Conservation (phyloP, 2,329 filamentous ascomycete genomes). For the Aureobasidium sp. region DNA sequence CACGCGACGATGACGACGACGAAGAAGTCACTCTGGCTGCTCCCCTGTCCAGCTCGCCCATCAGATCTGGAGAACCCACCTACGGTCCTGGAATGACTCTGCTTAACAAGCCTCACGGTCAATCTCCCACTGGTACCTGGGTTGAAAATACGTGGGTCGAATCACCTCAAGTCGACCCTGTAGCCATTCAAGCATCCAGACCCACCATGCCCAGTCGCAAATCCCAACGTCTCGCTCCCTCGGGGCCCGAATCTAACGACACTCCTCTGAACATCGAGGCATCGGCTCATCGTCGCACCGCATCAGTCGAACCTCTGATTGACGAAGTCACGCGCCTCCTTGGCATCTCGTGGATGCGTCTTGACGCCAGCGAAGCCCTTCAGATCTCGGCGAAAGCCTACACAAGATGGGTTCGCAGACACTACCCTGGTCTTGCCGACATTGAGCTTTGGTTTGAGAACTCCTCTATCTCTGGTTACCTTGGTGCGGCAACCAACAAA, state of each 20-base stretch:
- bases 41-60: constrained; percentile 37
- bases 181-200: constrained; percentile 38
- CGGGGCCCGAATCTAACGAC: constrained; percentile 33
- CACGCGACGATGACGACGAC: constrained; percentile 66
- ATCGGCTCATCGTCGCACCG: constrained; percentile 8
- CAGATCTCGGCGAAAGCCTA: constrained; percentile 53
- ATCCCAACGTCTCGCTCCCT: constrained; percentile 52
- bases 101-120: constrained; percentile 51
- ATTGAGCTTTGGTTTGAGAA: constrained; percentile 42
- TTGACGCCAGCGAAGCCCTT: constrained; percentile 64
- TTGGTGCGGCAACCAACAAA: constrained; percentile 37
- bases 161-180: constrained; percentile 29
- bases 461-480: constrained; percentile 39
- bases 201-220: constrained; percentile 56
- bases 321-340: constrained; percentile 83
- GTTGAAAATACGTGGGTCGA: constrained; percentile 45
- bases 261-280: constrained; percentile 20
- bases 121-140: constrained; percentile 64
- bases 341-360: constrained; percentile 82
- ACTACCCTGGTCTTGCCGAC: constrained; percentile 44
- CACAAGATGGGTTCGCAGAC: constrained; percentile 81
- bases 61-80: constrained; percentile 57
- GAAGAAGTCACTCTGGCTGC: constrained; percentile 43
- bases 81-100: constrained; percentile 67
- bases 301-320: constrained; percentile 44